A percentile compares a stretch with the other conserved stretches of the same genome.
phyloP scores from a whole-genome alignment of 2,329 filamentous ascomycete species.

The Diaporthe citrichinensis region DNA sequence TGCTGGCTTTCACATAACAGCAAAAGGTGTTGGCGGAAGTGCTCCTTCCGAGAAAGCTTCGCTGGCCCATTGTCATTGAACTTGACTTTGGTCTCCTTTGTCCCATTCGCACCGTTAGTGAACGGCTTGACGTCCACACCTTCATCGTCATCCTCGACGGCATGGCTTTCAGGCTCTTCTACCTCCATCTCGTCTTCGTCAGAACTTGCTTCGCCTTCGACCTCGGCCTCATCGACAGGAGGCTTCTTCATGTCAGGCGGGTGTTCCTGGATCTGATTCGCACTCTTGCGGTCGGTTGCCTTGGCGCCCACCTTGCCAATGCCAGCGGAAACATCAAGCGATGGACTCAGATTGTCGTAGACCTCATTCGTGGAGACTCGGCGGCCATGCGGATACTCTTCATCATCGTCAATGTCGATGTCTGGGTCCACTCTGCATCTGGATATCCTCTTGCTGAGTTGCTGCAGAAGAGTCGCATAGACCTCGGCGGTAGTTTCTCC shows the following conservation, averaged over 20 bases:
- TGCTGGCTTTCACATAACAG: conserved; percentile 78
- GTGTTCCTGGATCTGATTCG: conserved; percentile 61
- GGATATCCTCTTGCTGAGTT: conserved; percentile 77
- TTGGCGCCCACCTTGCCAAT: conserved; percentile 68
- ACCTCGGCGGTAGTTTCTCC: conserved; percentile 83
- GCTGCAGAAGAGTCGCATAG: conserved; percentile 80
- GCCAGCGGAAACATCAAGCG: conserved; percentile 67
- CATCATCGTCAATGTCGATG: conserved; percentile 58
- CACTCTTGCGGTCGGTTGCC: conserved; percentile 61
- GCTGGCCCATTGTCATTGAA: conserved; percentile 63
- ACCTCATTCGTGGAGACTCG: conserved; percentile 69
- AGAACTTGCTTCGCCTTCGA: conserved; percentile 52
- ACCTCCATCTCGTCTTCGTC: conserved; percentile 51
- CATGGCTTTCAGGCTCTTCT: conserved; percentile 50
- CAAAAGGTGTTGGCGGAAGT: conserved; percentile 80
- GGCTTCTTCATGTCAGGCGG: conserved; percentile 46
- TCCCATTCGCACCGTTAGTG: conserved; percentile 45
- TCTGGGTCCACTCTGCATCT: conserved; percentile 75
- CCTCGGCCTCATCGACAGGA: conserved; percentile 47
- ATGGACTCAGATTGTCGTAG: conserved; percentile 66
- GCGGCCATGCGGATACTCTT: conserved; percentile 51
- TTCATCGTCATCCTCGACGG: conserved; percentile 52
- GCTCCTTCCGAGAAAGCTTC: conserved; percentile 64
- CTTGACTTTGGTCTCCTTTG: conserved; percentile 59
- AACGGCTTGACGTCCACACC: conserved; percentile 50